These are phyloP conservation scores for Ophiorrhiza pumila DNA, from an alignment of 257 asterid genomes.

Conservation along the genomic window DNA sequence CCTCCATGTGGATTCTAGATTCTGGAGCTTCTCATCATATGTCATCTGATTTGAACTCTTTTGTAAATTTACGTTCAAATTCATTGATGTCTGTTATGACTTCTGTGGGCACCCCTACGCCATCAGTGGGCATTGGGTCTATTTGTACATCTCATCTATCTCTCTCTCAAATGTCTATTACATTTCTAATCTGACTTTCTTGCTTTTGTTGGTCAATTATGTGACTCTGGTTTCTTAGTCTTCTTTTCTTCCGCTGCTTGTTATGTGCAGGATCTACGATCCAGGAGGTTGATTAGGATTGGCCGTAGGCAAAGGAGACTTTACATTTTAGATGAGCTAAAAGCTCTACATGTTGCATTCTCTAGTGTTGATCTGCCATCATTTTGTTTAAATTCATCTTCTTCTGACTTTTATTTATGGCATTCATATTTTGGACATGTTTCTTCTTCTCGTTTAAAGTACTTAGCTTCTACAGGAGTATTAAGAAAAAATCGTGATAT, in stretches of 20 bases:
- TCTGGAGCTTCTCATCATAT: too few relatives aligned
- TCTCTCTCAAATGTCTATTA: not conserved
- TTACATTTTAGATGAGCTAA: not conserved
- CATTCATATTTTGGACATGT: too few relatives aligned
- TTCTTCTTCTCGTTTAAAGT: too few relatives aligned
- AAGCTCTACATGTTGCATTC: not conserved
- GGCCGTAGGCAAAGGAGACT: not conserved
- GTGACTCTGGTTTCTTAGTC: too few relatives aligned
- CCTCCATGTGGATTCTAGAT: not conserved
- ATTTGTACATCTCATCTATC: not conserved
- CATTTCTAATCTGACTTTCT: not conserved
- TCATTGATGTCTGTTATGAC: not conserved
- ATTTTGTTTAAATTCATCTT: too few relatives aligned
- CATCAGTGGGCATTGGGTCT: not conserved
- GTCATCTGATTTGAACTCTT: too few relatives aligned
- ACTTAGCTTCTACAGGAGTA: not conserved
- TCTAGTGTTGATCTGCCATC: not conserved
- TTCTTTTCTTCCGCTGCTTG: too few relatives aligned
- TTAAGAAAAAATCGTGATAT: not conserved
- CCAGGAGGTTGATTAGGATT: too few relatives aligned
- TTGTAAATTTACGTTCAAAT: too few relatives aligned
- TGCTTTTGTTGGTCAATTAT: constrained; percentile 1
- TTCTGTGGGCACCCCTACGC: not conserved
- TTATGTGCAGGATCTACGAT: too few relatives aligned
- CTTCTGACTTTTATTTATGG: too few relatives aligned